phyloP scores from a whole-genome alignment of 805 yeast genomes.

The Maudiozyma turicensis region DNA sequence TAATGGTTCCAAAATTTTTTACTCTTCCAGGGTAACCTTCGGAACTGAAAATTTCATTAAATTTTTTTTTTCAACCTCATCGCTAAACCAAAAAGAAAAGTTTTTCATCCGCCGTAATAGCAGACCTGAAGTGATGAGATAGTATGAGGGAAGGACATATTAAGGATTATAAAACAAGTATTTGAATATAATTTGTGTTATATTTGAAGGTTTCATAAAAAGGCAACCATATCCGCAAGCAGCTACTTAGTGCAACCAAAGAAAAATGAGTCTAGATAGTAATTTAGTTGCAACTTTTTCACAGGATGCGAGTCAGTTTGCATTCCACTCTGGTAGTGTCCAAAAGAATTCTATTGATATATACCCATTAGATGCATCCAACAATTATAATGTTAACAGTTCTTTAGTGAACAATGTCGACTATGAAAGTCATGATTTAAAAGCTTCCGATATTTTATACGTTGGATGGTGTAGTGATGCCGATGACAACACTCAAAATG shows the following conservation, averaged over 20 bases:
- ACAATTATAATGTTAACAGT: slow-evolving; percentile 21
- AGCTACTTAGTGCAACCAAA: background rate
- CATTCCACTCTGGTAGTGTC: slow-evolving; percentile 25
- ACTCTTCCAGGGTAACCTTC: too few relatives aligned
- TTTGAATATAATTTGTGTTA: too few relatives aligned
- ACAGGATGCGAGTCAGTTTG: slow-evolving; percentile 26
- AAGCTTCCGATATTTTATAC: slow-evolving; percentile 17
- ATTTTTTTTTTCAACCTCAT: too few relatives aligned
- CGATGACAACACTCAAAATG: background rate
- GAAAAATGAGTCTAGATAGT: slow-evolving; percentile 10
- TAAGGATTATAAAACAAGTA: too few relatives aligned
- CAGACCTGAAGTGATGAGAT: too few relatives aligned
- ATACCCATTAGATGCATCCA: slow-evolving; percentile 24
- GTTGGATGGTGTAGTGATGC: slow-evolving; percentile 21
- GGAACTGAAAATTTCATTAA: too few relatives aligned
- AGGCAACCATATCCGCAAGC: background rate
- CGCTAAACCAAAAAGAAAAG: too few relatives aligned
- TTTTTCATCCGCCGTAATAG: too few relatives aligned
- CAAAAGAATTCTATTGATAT: slow-evolving; percentile 29
- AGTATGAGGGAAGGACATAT: too few relatives aligned
- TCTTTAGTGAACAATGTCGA: slow-evolving; percentile 24
- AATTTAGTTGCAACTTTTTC: slow-evolving; percentile 21
- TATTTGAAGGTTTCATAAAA: too few relatives aligned
- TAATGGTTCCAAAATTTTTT: too few relatives aligned
- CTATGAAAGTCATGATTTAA: slow-evolving; percentile 25